phyloP scores from a whole-genome alignment of 2,329 filamentous ascomycete species.

The Cladorrhinum sp. region DNA sequence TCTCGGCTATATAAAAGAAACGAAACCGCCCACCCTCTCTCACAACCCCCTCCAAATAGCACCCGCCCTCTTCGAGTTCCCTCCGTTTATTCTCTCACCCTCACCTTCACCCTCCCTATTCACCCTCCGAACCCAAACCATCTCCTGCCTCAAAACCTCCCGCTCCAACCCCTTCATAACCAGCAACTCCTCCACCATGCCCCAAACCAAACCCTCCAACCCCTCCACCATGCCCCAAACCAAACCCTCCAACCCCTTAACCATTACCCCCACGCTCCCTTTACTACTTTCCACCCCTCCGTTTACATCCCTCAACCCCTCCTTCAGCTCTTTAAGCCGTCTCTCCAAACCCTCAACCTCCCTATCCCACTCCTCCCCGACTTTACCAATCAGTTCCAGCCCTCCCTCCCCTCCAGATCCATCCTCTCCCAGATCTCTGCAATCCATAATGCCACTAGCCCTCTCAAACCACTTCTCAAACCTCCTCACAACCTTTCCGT shows the following conservation, averaged over 20 bases:
- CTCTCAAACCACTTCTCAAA: conserved; percentile 60
- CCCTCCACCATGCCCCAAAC: conserved; percentile 59
- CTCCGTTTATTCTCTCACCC: conserved; percentile 27
- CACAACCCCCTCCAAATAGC: conserved; percentile 47
- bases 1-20: too few species aligned
- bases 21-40: too few species aligned
- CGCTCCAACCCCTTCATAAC: conserved; percentile 60
- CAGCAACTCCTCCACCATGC: conserved; percentile 61
- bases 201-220: conserved; percentile 48
- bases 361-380: conserved; percentile 18
- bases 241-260: conserved; percentile 47
- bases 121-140: conserved; percentile 56
- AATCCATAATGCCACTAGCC: conserved; percentile 44
- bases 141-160: conserved; percentile 54
- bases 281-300: conserved; percentile 11
- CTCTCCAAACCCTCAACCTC: conserved; percentile 13
- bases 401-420: conserved; percentile 20
- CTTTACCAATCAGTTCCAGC: conserved; percentile 4
- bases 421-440: conserved; percentile 40
- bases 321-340: conserved; percentile 47
- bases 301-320: conserved; percentile 15
- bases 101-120: conserved; percentile 42
- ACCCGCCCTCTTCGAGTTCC: conserved; percentile 38
- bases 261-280: conserved; percentile 42
- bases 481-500: conserved; percentile 49